Conservation (phyloP, 2,329 filamentous ascomycete genomes). For the Penicillium oxalicum region DNA sequence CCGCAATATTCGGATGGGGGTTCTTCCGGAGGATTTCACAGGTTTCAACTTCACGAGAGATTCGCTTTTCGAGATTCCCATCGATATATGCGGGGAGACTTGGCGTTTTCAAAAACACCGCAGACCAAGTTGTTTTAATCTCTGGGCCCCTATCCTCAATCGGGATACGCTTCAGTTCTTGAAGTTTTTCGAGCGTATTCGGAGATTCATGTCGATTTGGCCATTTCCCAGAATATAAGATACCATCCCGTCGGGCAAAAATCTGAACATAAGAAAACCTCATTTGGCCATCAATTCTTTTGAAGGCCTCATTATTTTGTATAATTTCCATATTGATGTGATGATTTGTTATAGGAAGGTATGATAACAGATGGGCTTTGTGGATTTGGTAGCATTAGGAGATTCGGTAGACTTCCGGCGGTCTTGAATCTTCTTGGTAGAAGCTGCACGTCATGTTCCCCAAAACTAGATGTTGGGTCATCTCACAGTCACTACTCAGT, state of each 20-base stretch:
- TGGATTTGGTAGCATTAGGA: too few species aligned
- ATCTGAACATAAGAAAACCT: constrained; percentile 18
- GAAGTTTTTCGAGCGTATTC: constrained; percentile 8
- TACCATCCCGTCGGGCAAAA: constrained; percentile 14
- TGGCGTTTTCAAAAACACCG: constrained; percentile 17
- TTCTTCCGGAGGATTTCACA: constrained; percentile 22
- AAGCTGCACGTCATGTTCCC: too few species aligned
- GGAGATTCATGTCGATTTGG: constrained; percentile 11
- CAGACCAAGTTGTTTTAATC: constrained; percentile 10
- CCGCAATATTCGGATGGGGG: constrained; percentile 25
- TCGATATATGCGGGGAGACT: constrained; percentile 16
- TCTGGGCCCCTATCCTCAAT: background rate
- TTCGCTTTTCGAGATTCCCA: constrained; percentile 15
- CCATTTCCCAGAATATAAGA: constrained; percentile 20
- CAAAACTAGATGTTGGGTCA: too few species aligned
- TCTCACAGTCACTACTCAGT: too few species aligned
- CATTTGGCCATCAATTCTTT: constrained; percentile 14
- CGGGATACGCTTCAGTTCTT: background rate
- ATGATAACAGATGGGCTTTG: too few species aligned
- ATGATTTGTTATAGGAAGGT: too few species aligned
- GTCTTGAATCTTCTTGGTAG: too few species aligned
- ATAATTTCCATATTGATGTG: constrained; percentile 15
- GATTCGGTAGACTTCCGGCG: background rate
- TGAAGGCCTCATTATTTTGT: constrained; percentile 18
- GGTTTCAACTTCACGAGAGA: constrained; percentile 17